A percentile compares a stretch with the other conserved stretches of the same genome.
These are phyloP conservation scores for Begonia peltatifolia DNA, from an alignment of 306 rosid species.

Conservation along the genomic window DNA sequence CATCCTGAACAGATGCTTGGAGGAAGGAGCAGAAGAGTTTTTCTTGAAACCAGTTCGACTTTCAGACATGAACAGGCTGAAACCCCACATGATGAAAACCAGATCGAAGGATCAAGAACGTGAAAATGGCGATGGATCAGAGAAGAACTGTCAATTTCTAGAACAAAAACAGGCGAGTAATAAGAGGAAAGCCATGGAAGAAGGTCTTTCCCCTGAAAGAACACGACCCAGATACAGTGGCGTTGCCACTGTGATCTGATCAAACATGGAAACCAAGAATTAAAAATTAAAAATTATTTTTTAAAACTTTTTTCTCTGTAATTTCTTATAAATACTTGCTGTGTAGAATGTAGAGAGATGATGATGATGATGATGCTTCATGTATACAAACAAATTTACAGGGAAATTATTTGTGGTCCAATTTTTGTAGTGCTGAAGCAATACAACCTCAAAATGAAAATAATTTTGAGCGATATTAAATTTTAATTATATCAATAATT, in stretches of 20 bases:
- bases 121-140: slow-evolving; percentile 9
- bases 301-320: too few species aligned
- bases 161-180: slow-evolving; percentile 22
- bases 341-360: too few species aligned
- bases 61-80: slow-evolving; percentile 57
- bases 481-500: too few species aligned
- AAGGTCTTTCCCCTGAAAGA: slow-evolving; percentile 67
- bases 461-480: too few species aligned
- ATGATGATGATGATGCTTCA: too few species aligned
- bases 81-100: slow-evolving; percentile 68
- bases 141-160: slow-evolving; percentile 9
- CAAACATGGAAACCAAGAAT: too few species aligned
- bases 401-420: too few species aligned
- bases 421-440: too few species aligned
- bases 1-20: slow-evolving; percentile 48
- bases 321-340: too few species aligned
- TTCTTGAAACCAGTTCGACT: slow-evolving; percentile 83
- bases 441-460: too few species aligned
- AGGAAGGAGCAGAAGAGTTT: slow-evolving; percentile 93
- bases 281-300: too few species aligned
- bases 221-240: slow-evolving; percentile 75
- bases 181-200: slow-evolving; percentile 79
- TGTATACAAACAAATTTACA: too few species aligned
- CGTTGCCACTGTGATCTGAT: slow-evolving; percentile 34
- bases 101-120: slow-evolving; percentile 30